Base-by-base conservation (phyloP, 2,329 filamentous ascomycete species). In the Bipolaris cookei region DNA sequence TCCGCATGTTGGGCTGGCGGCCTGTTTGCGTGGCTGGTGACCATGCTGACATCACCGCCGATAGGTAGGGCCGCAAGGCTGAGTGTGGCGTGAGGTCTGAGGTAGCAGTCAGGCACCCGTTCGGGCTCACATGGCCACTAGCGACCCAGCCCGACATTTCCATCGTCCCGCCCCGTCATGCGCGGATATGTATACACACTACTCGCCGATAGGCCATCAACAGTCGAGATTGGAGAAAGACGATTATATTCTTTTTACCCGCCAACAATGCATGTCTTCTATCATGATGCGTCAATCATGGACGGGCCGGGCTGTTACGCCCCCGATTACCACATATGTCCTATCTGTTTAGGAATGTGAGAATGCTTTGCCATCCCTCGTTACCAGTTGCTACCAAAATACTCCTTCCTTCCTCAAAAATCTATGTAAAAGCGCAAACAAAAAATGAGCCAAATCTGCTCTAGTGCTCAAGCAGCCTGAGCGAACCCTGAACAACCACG, bases 401-500 rank as follows among this genome's bases (percentile, higher is more conserved):
- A 51, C 63, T 61, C 56, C 50, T 67, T 60, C 39, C 20, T 44
- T 63, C 56, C 56, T 66, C 64, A 59, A 68, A 67, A 69, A 65
- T 65, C 64, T 65, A 67, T 63, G 47, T 55, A 44, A 58, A 64
- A 62, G 41, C 48, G 49, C 54, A 59, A 63, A 56, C 56, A 58
- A 58, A 56, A 59, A 54, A 30, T 41, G 8, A 11, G 28, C 54
- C 25, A 51, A 54, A 50, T 8, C 30, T 25, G 34, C 54, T 65
- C 71, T 86, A 89, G 77, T 89, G 86, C 81, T 89, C 86, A 65
- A 89, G 79, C 74, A 88, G 81, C 73, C 87, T 83, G 86, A 99
- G 86, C 80, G 92, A 97, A 74, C 95, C 95, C 85, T 99, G 95
- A 56, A 99, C 95, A 49, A 99, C 95, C 13, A 98, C 95, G 81